phyloP scores from a whole-genome alignment of 1,139 yeast genomes.

The Candida sp. region DNA sequence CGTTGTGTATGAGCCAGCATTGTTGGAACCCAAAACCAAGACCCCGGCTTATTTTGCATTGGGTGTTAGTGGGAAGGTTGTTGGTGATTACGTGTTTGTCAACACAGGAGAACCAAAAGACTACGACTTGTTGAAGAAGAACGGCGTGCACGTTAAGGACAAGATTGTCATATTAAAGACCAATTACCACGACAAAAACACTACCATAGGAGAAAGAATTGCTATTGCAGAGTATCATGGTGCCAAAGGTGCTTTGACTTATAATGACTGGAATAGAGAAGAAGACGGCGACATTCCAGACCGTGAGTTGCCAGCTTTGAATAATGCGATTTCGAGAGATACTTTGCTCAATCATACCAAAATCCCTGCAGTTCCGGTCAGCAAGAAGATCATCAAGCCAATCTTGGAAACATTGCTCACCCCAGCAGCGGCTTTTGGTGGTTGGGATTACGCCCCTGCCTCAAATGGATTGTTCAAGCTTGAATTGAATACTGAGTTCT shows the following conservation, averaged over 20 bases:
- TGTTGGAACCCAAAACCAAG: conserved; percentile 27
- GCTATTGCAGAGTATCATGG: conserved; percentile 32
- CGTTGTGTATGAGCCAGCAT: conserved; percentile 27
- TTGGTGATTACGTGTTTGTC: conserved; percentile 31
- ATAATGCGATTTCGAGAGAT: conserved; percentile 14
- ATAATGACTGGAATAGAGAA: conserved; percentile 18
- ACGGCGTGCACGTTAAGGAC: conserved; percentile 23
- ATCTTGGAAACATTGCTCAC: conserved; percentile 30
- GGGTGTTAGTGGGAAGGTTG: conserved; percentile 32
- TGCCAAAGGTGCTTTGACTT: conserved; percentile 33
- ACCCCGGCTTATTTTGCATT: conserved; percentile 44
- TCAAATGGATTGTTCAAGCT: conserved; percentile 19
- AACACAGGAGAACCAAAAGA: conserved; percentile 37
- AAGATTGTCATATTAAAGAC: conserved; percentile 37
- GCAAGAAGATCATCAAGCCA: conserved; percentile 33
- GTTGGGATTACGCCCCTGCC: conserved; percentile 34
- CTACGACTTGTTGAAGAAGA: conserved; percentile 23
- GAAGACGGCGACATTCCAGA: conserved; percentile 7
- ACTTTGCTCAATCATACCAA: conserved; percentile 16
- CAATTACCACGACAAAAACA: conserved; percentile 7
- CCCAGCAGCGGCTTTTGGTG: conserved; percentile 16
- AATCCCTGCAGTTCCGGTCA: conserved; percentile 43
- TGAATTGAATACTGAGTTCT: conserved; percentile 22
- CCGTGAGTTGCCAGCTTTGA: conserved; percentile 7
- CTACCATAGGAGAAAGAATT: conserved; percentile 29